These are phyloP conservation scores for Tylopilus sp. DNA, from an alignment of 768 basidiomycete genomes.

Conservation along the genomic window DNA sequence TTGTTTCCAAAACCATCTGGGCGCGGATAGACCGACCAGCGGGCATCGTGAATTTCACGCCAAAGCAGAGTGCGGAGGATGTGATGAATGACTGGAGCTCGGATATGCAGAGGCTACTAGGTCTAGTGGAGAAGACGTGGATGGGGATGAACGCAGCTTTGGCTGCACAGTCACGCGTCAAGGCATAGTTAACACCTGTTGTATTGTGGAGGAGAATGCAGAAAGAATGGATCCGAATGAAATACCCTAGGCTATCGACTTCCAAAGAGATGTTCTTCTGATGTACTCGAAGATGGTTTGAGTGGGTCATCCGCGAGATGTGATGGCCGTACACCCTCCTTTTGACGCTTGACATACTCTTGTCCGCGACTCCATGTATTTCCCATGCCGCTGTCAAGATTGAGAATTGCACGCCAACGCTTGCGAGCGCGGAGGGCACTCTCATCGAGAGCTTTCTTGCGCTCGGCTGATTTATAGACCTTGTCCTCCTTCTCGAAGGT, in stretches of 20 bases:
- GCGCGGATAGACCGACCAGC: slow-evolving; percentile 91
- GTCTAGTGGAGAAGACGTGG: slow-evolving; percentile 97
- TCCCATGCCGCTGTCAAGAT: slow-evolving; percentile 37
- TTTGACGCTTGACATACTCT: slow-evolving; percentile 71
- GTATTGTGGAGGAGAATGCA: slow-evolving; percentile 6
- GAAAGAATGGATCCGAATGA: neutral
- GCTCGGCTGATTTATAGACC: slow-evolving; percentile 56
- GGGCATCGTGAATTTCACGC: slow-evolving; percentile 85
- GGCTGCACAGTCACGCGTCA: slow-evolving; percentile 71
- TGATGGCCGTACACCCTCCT: slow-evolving; percentile 61
- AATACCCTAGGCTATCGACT: slow-evolving; percentile 14
- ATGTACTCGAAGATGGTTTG: slow-evolving; percentile 18
- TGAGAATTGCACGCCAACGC: slow-evolving; percentile 71
- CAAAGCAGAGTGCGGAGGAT: slow-evolving; percentile 81
- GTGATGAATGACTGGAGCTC: slow-evolving; percentile 98
- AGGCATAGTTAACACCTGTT: slow-evolving; percentile 32
- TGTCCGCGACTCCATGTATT: slow-evolving; percentile 69
- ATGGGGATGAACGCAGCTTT: slow-evolving; percentile 92
- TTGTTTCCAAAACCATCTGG: slow-evolving; percentile 89
- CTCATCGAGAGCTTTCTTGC: slow-evolving; percentile 53
- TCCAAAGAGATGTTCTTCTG: slow-evolving; percentile 19
- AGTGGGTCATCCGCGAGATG: slow-evolving; percentile 52
- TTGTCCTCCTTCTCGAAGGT: slow-evolving; percentile 61
- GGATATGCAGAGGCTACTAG: slow-evolving; percentile 89
- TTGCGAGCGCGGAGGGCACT: slow-evolving; percentile 64